Percentiles rank a stretch among this genome's conserved stretches.
Conservation (phyloP, 148 eudicot genomes). For the Rhododendron ovatum region DNA sequence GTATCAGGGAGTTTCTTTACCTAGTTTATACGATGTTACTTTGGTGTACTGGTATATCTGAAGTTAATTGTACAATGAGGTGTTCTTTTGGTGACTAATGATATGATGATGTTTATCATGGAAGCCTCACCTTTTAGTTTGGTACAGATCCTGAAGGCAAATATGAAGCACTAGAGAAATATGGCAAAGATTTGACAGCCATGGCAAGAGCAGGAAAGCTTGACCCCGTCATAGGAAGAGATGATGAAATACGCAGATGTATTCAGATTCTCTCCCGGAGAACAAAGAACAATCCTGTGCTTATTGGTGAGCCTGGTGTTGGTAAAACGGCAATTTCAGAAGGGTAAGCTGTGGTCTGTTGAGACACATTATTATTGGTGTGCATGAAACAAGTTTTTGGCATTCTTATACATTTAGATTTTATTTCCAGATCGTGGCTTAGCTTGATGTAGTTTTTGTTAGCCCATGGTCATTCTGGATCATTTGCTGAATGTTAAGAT, state of each 20-base stretch:
- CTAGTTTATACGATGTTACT: neutral
- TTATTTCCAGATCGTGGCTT: slow-evolving; percentile 2
- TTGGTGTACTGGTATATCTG: neutral
- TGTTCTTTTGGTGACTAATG: neutral
- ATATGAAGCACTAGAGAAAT: slow-evolving; percentile 90
- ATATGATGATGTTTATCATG: slow-evolving; percentile 3
- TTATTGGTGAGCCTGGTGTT: slow-evolving; percentile 98
- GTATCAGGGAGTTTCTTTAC: neutral
- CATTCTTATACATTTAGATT: neutral
- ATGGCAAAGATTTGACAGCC: slow-evolving; percentile 91
- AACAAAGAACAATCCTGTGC: slow-evolving; percentile 94
- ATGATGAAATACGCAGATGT: slow-evolving; percentile 95
- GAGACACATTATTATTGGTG: neutral
- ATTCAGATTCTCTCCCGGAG: slow-evolving; percentile 93
- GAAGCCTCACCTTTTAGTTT: slow-evolving; percentile 8
- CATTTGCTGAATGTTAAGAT: neutral
- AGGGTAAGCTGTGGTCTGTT: slow-evolving; percentile 46
- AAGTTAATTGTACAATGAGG: neutral
- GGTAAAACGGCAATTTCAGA: slow-evolving; percentile 98
- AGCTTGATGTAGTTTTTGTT: neutral
- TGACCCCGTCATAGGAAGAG: slow-evolving; percentile 98
- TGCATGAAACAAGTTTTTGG: neutral
- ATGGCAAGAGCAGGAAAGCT: slow-evolving; percentile 93
- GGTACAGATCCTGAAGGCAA: slow-evolving; percentile 86
- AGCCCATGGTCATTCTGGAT: neutral